Base-by-base conservation (phyloP, 176 grass and related monocot genomes). In the Rhynchospora breviuscula region DNA sequence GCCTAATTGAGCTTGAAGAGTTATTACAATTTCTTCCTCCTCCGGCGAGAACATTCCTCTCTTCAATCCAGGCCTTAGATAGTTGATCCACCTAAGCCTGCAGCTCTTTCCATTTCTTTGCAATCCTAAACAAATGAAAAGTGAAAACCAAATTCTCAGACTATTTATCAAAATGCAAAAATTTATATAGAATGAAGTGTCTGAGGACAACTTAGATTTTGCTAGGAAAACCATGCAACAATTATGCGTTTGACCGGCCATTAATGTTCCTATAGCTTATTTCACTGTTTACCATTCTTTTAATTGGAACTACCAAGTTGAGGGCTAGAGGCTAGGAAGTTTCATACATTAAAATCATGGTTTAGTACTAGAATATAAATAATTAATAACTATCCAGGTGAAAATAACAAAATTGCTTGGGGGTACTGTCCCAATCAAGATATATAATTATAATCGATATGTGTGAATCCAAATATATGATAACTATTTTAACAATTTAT, bases 41-140 rank as follows among this genome's bases (percentile, higher is more conserved):
- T 91, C 80, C 18, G 87, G 84, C 3, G 94, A 90, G 77, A 97
- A 97, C 78, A 88, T 83, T 29, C 94, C 94, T 53, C 82, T 88
- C 22, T 97, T 97, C 78, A 97, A 81, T 75, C 94, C 88, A 7
- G 91, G 89, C 19, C 88, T 85, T 74, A 94, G 59, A 85, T 97
- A 97, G 82, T 97, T 94, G 88, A 97, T 93, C 94, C 94, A 97
- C 46, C 94, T 92, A 61, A 97, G 70, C 6, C 94, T 90, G 67
- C 94, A 97, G 86, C 94, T 97, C 82, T 97, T 97, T 64, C 91
- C 94, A 52, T 93, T 97, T 82, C 94, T 86, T 87, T 91, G 94
- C 82, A 97, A 84, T 51, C 91, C 94, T 96, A 12, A 62, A 5
- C 51, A 56, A 10, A 48, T 67, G 12, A 18, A 75, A 80, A 53